Evolutionary conservation across 495 filamentous ascomycete genomes (phyloP), one percentile per base, ranked within the genome.

Genomic region (Penicillium egyptiacum): DNA sequence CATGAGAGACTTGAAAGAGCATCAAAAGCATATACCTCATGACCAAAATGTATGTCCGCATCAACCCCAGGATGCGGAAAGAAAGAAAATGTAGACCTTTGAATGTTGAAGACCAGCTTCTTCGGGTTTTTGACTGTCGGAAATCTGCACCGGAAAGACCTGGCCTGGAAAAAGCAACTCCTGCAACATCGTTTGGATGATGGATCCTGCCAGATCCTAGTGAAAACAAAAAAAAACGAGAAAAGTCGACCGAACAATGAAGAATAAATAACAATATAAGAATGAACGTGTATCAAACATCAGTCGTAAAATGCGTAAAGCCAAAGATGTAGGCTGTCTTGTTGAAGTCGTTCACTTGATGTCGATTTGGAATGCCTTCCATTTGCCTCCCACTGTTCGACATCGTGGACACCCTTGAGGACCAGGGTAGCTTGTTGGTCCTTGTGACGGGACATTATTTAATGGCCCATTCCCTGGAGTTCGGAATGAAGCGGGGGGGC

Each of bases 341-440:
- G 19, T 31, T 19, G 16, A 52, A 22, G 23, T 58, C 35, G 41
- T 31, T 81, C 68, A 82, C 56, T 76, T 77, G 31, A 83, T 68
- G 39, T 83, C 79, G 45, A 83, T 58, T 55, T 81, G 79, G 61
- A 83, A 82, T 40, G 78, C 68, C 55, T 81, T 83, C 73, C 79
- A 83, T 57, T 76, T 75, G n/a, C 75, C 72, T 5, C 78, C 79
- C 7, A 79, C 61, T 2, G 72, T 73, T 31, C 72, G 74, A 59
- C 80, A 83, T 35, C 76, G 72, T 26, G 80, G 80, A 66, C 80
- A 83, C n/a, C 76, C 76, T 17, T 75, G 64, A 16, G 72, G 67
- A 42, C 59, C 64, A 1, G 75, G 75, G 40, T 77, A 77, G 53
- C 74, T 75, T 4, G 75, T 76, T 5, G 74, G 75, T 2, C 69